These are phyloP conservation scores for Kwoniella sp. DNA, from an alignment of 768 basidiomycete species.

Conservation along the genomic window DNA sequence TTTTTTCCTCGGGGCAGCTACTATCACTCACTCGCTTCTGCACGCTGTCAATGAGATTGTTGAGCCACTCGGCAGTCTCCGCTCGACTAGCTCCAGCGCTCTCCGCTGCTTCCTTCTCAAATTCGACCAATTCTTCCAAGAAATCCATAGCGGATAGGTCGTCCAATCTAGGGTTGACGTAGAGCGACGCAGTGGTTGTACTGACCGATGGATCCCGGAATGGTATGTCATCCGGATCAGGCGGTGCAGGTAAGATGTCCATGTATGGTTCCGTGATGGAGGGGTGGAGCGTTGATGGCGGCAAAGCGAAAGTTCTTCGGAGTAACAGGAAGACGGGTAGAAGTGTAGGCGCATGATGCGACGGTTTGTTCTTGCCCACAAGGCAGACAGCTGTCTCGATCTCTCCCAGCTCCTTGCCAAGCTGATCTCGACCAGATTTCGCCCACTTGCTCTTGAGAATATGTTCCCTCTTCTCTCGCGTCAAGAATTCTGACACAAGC, in stretches of 20 bases:
- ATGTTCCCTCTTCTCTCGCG: constrained; percentile 53
- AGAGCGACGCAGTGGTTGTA: constrained; percentile 48
- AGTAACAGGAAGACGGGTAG: constrained; percentile 42
- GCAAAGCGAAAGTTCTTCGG: constrained; percentile 40
- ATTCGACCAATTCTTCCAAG: constrained; percentile 45
- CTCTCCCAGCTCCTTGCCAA: constrained; percentile 52
- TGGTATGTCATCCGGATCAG: constrained; percentile 45
- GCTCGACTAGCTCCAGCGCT: constrained; percentile 27
- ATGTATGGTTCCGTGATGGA: constrained; percentile 43
- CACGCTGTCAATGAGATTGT: constrained; percentile 36
- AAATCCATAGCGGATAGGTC: constrained; percentile 32
- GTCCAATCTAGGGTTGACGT: constrained; percentile 52
- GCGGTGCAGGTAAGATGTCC: constrained; percentile 43
- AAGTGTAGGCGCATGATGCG: constrained; percentile 27
- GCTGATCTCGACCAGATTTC: constrained; percentile 48
- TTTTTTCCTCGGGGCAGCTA: too few relatives aligned
- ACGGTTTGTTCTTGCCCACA: constrained; percentile 20
- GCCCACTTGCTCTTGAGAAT: constrained; percentile 52
- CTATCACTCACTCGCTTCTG: constrained; percentile 45
- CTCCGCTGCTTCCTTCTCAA: constrained; percentile 46
- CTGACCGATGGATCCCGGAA: constrained; percentile 49
- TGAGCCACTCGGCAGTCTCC: constrained; percentile 28
- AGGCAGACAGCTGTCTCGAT: constrained; percentile 48
- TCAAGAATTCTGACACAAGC: constrained; percentile 49
- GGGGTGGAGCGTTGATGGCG: constrained; percentile 31